These are phyloP conservation scores for Microbotryum lychnidis-dioicae DNA, from an alignment of 1,284 basidiomycete species.

Conservation along the genomic window DNA sequence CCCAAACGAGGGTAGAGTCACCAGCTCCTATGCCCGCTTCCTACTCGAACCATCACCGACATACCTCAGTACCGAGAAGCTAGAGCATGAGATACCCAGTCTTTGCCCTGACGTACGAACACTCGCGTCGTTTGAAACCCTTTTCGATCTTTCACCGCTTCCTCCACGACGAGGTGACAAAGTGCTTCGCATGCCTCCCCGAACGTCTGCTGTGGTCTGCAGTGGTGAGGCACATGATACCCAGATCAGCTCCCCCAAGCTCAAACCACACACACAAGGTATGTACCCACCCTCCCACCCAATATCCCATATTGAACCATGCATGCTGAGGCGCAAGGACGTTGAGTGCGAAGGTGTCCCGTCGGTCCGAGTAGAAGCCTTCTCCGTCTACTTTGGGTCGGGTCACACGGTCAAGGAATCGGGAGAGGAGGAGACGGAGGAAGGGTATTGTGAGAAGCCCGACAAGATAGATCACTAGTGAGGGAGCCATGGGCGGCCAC, in stretches of 20 bases:
- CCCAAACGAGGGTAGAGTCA: too few relatives aligned
- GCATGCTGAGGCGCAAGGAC: neutral
- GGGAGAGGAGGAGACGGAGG: too few relatives aligned
- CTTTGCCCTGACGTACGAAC: too few relatives aligned
- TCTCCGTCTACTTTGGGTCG: neutral
- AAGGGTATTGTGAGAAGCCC: too few relatives aligned
- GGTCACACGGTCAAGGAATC: too few relatives aligned
- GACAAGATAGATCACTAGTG: too few relatives aligned
- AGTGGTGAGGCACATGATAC: neutral
- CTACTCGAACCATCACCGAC: too few relatives aligned
- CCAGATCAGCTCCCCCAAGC: neutral
- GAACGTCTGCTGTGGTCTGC: neutral
- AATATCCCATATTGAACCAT: slow-evolving; percentile 24
- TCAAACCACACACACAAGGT: too few relatives aligned
- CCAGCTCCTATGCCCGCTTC: too few relatives aligned
- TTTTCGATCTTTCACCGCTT: neutral
- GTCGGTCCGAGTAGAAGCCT: neutral
- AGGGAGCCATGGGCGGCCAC: too few relatives aligned
- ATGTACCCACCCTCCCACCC: neutral
- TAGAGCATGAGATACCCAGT: too few relatives aligned
- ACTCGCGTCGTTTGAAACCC: neutral
- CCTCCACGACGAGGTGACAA: slow-evolving; percentile 12
- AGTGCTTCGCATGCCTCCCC: slow-evolving; percentile 1
- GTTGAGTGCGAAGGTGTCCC: slow-evolving; percentile 17
- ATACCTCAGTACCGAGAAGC: too few relatives aligned